Percentiles rank a stretch among this genome's conserved stretches.
Evolutionary conservation across 495 filamentous ascomycete species (phyloP).

Genomic region (Penicillium cinerascens): DNA sequence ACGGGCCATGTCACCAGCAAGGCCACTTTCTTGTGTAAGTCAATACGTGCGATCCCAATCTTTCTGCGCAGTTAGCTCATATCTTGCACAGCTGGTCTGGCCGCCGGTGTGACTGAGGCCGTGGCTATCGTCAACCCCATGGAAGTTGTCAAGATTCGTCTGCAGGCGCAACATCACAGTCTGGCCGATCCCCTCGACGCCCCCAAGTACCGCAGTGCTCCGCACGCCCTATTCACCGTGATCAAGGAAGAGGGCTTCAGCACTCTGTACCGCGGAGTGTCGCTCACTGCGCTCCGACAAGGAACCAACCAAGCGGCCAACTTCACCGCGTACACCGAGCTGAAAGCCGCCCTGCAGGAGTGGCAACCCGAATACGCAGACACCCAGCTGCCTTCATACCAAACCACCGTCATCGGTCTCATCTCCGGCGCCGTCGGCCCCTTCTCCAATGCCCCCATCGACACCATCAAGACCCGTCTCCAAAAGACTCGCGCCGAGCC

Average conservation of each 20-base stretch:
- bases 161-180: constrained; percentile 95
- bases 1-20: constrained; percentile 68
- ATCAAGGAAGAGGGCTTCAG: constrained; percentile 84
- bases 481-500: constrained; percentile 83
- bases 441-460: constrained; percentile 93
- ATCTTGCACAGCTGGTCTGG: constrained; percentile 66
- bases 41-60: background rate
- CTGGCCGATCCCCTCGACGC: constrained; percentile 89
- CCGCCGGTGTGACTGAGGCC: constrained; percentile 92
- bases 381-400: constrained; percentile 71
- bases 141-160: constrained; percentile 97
- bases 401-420: constrained; percentile 88
- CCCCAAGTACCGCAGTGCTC: constrained; percentile 95
- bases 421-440: constrained; percentile 94
- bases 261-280: constrained; percentile 87
- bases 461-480: constrained; percentile 97
- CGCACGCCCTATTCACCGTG: constrained; percentile 91
- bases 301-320: constrained; percentile 98
- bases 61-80: background rate
- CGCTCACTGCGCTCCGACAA: constrained; percentile 87
- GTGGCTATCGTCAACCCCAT: constrained; percentile 95
- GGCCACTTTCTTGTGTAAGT: constrained; percentile 75
- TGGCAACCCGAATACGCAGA: constrained; percentile 59
- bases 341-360: constrained; percentile 72
- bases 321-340: constrained; percentile 96